Percentiles rank a stretch among this genome's conserved stretches.
Conservation (phyloP, 2,329 filamentous ascomycete species). For the Bipolaris oryzae region DNA sequence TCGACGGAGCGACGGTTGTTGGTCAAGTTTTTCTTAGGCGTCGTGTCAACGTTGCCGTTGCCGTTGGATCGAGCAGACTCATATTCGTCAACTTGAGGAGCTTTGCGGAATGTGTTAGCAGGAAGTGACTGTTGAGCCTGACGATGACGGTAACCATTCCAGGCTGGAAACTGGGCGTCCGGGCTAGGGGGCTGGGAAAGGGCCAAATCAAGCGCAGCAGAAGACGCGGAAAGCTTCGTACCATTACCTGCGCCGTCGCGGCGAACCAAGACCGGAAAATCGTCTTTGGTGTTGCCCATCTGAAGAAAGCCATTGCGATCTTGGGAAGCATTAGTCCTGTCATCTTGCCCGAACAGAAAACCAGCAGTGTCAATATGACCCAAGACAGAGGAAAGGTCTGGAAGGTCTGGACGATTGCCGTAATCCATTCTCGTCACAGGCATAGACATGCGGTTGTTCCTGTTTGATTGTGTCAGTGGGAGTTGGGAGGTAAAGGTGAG, state of each 20-base stretch:
- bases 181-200: conserved; percentile 70
- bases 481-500: conserved; percentile 10
- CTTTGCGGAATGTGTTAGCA: conserved; percentile 58
- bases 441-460: conserved; percentile 91
- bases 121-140: conserved; percentile 66
- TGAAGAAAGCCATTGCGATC: conserved; percentile 73
- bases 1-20: conserved; percentile 57
- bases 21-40: conserved; percentile 47
- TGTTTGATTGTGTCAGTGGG: conserved; percentile 47
- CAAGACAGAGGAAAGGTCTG: conserved; percentile 59
- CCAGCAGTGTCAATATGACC: conserved; percentile 85
- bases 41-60: conserved; percentile 51
- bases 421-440: conserved; percentile 76
- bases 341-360: conserved; percentile 78
- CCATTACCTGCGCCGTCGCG: conserved; percentile 63
- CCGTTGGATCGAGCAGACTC: conserved; percentile 45
- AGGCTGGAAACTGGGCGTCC: conserved; percentile 63
- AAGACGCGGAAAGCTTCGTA: conserved; percentile 77
- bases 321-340: conserved; percentile 64
- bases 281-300: conserved; percentile 77
- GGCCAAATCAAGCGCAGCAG: conserved; percentile 80
- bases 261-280: conserved; percentile 82
- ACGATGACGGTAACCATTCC: conserved; percentile 69
- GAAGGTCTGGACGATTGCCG: conserved; percentile 61
- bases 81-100: conserved; percentile 44